Evolutionary conservation across 331 rosid genomes (phyloP), one percentile per base, ranked within the genome.

Genomic region (Phaseolus coccineus): DNA sequence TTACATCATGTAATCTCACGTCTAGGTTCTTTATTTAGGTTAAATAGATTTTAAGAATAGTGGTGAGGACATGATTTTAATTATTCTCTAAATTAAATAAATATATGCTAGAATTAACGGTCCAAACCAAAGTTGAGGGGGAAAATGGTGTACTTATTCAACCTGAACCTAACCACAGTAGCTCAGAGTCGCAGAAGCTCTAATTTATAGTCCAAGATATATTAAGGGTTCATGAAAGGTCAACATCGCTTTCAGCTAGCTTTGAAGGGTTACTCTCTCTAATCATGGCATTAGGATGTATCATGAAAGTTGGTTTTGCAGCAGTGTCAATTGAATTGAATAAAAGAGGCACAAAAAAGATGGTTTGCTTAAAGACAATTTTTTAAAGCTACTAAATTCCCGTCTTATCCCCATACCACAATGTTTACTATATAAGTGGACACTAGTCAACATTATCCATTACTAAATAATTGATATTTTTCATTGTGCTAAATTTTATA

Each of bases 151-250:
- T 65, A 77, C 61, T 73, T 84, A 63, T 37, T 64, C 83, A 71
- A 77, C 73, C 77, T 74, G 80, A 48, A 65, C 80, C 66, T 22
- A 76, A 84, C 77, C 78, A 80, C 70, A 74, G 87, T 70, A 82
- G 73, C 65, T 72, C 80, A 78, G 84, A 53, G 68, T 78, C 78
- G 73, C 89, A 77, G 88, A 73, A 64, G 76, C 86, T 89, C 85
- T 89, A 85, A 84, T 86, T 88, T 91, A 87, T 83, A 91, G 88
- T 81, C 94, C 55, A 85, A 85, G 71, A 80, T 71, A 83, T 48
- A n/a, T n/a, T 84, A 90, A 85, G 3, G 53, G 40, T 56, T 82
- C 81, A 79, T 86, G 90, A 86, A 73, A 83, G 70, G 86, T 77
- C 86, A 77, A 69, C 82, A 80, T 77, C 86, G 56, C 53, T 76